Evolutionary conservation across 345 rosid genomes (phyloP).

Genomic region (Theobroma cacao): DNA sequence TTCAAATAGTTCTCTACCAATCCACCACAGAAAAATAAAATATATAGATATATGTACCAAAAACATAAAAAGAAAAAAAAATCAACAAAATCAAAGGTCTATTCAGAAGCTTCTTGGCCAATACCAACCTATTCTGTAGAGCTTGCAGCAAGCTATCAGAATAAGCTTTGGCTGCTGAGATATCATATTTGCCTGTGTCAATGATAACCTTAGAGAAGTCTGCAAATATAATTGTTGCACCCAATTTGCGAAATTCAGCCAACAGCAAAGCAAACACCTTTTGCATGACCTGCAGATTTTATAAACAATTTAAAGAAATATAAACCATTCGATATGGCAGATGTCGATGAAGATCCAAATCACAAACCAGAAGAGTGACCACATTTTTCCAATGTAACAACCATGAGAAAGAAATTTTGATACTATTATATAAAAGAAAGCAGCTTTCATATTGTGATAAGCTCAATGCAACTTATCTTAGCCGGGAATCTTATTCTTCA

Average conservation of each 20-base stretch:
- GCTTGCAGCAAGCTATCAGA: conserved; percentile 85
- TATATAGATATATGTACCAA: background rate
- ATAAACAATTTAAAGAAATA: conserved; percentile 11
- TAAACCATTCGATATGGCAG: conserved; percentile 11
- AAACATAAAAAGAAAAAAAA: conserved; percentile 6
- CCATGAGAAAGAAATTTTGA: background rate
- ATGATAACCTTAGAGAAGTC: conserved; percentile 83
- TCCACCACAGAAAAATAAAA: conserved; percentile 19
- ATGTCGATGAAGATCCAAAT: background rate
- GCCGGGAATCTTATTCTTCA: background rate
- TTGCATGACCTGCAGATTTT: conserved; percentile 75
- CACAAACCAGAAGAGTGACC: background rate
- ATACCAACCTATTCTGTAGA: conserved; percentile 64
- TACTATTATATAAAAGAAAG: background rate
- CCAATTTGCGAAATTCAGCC: conserved; percentile 91
- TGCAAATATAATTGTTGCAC: conserved; percentile 87
- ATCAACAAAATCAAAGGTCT: conserved; percentile 5
- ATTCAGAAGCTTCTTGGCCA: conserved; percentile 2
- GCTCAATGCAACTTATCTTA: background rate
- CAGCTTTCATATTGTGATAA: background rate
- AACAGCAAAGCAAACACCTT: conserved; percentile 90
- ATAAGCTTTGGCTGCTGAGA: conserved; percentile 77
- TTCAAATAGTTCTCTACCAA: conserved; percentile 72
- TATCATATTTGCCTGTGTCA: conserved; percentile 75
- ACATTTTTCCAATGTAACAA: background rate